These are phyloP conservation scores for Solanum virginianum DNA, from an alignment of 257 asterid genomes.

Conservation along the genomic window DNA sequence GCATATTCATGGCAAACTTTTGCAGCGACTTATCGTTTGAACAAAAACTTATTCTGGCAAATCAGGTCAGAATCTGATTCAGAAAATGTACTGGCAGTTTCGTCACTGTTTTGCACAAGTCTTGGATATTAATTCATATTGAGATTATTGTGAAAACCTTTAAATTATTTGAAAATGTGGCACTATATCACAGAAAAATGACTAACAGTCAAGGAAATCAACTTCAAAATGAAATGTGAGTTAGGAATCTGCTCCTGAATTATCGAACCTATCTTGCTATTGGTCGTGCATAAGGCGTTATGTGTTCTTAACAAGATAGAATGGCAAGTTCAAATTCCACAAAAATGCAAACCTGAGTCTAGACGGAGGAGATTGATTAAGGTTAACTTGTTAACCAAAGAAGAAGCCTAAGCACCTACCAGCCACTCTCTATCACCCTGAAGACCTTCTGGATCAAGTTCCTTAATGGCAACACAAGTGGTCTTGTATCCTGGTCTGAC, in stretches of 20 bases:
- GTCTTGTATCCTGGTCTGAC: constrained; percentile 53
- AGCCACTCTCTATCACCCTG: constrained; percentile 99
- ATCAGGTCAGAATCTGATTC: not conserved
- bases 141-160: not conserved
- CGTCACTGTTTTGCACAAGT: not conserved
- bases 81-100: not conserved
- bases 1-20: not conserved
- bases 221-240: not conserved
- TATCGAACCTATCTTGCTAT: not conserved
- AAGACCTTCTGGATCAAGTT: constrained; percentile 81
- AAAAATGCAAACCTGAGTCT: not conserved
- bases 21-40: not conserved
- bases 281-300: not conserved
- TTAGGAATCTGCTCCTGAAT: not conserved
- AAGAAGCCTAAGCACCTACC: constrained; percentile 17
- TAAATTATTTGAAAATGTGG: not conserved
- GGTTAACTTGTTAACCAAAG: not conserved
- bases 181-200: not conserved
- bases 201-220: not conserved
- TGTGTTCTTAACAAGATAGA: not conserved
- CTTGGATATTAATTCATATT: not conserved
- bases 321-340: not conserved
- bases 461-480: constrained; percentile 74
- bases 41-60: not conserved
- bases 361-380: not conserved